Evolutionary conservation across 305 asterid genomes (phyloP), one percentile per base, ranked within the genome.

Genomic region (Fraxinus floribunda): DNA sequence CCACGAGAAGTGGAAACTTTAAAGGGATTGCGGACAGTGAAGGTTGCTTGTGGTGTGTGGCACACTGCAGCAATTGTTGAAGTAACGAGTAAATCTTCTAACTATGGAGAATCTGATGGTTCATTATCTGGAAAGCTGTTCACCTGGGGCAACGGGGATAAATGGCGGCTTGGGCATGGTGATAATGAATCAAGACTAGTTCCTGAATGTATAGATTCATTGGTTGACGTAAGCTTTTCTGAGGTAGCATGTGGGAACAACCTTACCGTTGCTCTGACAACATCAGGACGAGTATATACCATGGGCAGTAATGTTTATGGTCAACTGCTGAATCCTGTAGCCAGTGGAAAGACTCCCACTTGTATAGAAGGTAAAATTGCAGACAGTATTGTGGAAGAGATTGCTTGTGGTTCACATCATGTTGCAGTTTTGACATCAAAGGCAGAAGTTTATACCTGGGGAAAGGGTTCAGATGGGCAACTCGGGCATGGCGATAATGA

Each of bases 131-230:
- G 99, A 76, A 94, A 89, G 85, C 85, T 96, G 29, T 96, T 89
- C 91, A 92, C 99, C 62, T 95, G 99, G 99, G 99, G 99, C 0
- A 93, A 92, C 16, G 98, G 99, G 73, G 98, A 93, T 72, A 89
- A 84, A 80, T 93, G 97, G 5, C 90, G 85, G 75, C 93, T 95
- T 22, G 99, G 99, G 36, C 97, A 93, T 66, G 90, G 89, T 9
- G 94, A 91, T 78, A 79, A 85, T 7, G 79, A 86, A 71, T 57
- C 91, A 8, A 88, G 90, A 83, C 82, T 91, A 20, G 81, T 85
- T 81, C 98, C 98, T 0, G 90, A 88, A 79, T 39, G 86, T 32
- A 49, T 95, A 34, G 84, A 91, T 75, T 88, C 93, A 13, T 82
- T 90, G 87, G 81, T 13, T 15, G 88, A 88, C 26, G 36, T 38